A percentile compares a stretch with the other conserved stretches of the same genome.
Conservation (phyloP, 169 alveolate species). For the Cryptosporidium ubiquitum region DNA sequence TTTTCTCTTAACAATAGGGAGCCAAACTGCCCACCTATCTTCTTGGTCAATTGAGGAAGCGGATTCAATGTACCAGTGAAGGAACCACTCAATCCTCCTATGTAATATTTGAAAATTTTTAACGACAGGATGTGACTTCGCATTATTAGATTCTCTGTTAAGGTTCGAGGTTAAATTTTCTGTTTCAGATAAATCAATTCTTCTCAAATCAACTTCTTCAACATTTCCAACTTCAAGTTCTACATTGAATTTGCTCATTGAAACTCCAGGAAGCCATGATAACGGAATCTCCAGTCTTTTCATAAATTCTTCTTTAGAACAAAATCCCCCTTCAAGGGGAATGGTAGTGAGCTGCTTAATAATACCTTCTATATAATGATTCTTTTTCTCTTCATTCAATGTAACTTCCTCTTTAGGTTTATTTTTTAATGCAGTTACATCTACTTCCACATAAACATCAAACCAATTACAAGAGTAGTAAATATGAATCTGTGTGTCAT, state of each 20-base stretch:
- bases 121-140: slow-evolving; percentile 17
- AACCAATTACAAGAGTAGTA: slow-evolving; percentile 63
- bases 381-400: not conserved
- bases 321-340: slow-evolving; percentile 40
- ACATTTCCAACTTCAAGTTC: not conserved
- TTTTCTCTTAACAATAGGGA: slow-evolving; percentile 45
- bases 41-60: slow-evolving; percentile 76
- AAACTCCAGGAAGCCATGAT: slow-evolving; percentile 10
- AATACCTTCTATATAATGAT: slow-evolving; percentile 1
- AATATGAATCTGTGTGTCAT: slow-evolving; percentile 46
- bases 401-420: not conserved
- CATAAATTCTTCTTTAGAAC: slow-evolving; percentile 38
- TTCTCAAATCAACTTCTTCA: slow-evolving; percentile 4
- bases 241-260: not conserved
- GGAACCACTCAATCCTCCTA: slow-evolving; percentile 76
- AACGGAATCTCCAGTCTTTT: slow-evolving; percentile 28
- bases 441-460: slow-evolving; percentile 50
- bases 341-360: slow-evolving; percentile 9
- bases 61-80: slow-evolving; percentile 75
- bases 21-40: slow-evolving; percentile 75
- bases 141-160: not conserved
- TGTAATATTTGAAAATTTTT: slow-evolving; percentile 59
- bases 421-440: slow-evolving; percentile 8
- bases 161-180: not conserved
- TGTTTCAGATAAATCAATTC: slow-evolving; percentile 17